Base-by-base conservation (phyloP, 805 yeast species). In the Blastobotrys americana region DNA sequence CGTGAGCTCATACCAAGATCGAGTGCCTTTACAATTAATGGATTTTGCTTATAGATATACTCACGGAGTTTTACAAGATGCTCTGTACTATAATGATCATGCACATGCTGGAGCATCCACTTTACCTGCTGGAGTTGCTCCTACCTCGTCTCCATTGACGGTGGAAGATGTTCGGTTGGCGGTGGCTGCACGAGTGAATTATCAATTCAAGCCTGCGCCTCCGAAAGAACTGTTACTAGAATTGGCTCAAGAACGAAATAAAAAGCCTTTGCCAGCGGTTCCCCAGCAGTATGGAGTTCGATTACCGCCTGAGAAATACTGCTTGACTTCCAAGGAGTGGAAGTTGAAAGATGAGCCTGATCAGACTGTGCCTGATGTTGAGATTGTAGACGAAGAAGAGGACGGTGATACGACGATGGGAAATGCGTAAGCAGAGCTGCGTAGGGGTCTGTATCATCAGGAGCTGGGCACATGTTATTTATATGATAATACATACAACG, bases 241-340 rank as follows among this genome's bases (percentile, higher is more conserved):
- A 64, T 69, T 93, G 55, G 98, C 98, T 0, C 82, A 81, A 16
- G 98, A 94, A 59, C 72, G 96, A 51, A 93, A 93, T 64, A 82
- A 86, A 55, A 82, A 85, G 59, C 80, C 94, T 0, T 70, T 93
- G 42, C 99, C 99, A 3, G 84, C 93, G 3, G 89, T 93, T 10
- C 81, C 89, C 63, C 89, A 93, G 10, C 76, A 82, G 41, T 88
- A 87, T 82, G 97, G 98, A 8, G 74, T 93, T 34, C 77, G 97
- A 52, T 70, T 94, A 41, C 99, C 99, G 2, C 97, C 98, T 3
- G 99, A 93, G 68, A 93, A 89, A 75, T 89, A 87, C 67, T 89
- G 97, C 66, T 68, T 89, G 43, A 88, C 96, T 0, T 93, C 85
- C 1, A 74, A 73, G 50, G 88, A 84, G 50, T 84, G 89, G 82